A percentile compares a stretch with the other conserved stretches of the same genome.
phyloP scores from a whole-genome alignment of 495 filamentous ascomycete species.

The Melanomma pulvis-pyrius region DNA sequence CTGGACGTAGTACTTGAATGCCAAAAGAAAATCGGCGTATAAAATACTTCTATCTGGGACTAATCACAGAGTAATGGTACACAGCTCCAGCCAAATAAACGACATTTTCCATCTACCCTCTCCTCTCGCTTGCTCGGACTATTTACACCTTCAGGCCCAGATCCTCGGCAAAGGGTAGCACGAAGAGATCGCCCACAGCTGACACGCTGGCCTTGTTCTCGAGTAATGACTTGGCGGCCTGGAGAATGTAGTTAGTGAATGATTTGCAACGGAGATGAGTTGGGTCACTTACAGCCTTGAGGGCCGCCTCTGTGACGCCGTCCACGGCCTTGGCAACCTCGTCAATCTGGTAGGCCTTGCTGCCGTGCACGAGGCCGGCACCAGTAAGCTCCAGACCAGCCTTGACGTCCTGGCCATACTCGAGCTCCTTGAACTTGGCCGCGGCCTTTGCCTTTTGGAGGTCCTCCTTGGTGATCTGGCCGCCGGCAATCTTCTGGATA shows the following conservation, averaged over 20 bases:
- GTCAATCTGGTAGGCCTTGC: constrained; percentile 83
- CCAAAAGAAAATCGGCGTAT: constrained; percentile 30
- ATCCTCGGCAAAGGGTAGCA: constrained; percentile 90
- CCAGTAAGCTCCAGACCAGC: constrained; percentile 72
- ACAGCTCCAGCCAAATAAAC: constrained; percentile 12
- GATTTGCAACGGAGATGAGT: no score
- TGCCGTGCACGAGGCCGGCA: constrained; percentile 74
- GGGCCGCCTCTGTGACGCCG: constrained; percentile 75
- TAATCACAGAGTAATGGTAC: constrained; percentile 42
- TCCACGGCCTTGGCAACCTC: constrained; percentile 79
- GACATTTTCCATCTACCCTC: constrained; percentile 10
- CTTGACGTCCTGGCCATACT: constrained; percentile 72
- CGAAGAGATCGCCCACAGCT: constrained; percentile 82
- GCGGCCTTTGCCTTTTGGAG: constrained; percentile 87
- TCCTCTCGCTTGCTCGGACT: constrained; percentile 14
- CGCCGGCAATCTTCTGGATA: constrained; percentile 75
- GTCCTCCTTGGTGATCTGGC: constrained; percentile 76
- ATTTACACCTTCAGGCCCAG: constrained; percentile 89
- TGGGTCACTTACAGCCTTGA: constrained; percentile 75
- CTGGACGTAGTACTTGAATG: not conserved
- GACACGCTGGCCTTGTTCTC: constrained; percentile 86
- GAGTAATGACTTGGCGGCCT: constrained; percentile 84
- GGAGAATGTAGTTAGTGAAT: constrained; percentile 4
- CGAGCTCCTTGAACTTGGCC: constrained; percentile 91
- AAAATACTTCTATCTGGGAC: constrained; percentile 34